phyloP scores from a whole-genome alignment of 495 filamentous ascomycete genomes.

The Penicillium coprophilum region DNA sequence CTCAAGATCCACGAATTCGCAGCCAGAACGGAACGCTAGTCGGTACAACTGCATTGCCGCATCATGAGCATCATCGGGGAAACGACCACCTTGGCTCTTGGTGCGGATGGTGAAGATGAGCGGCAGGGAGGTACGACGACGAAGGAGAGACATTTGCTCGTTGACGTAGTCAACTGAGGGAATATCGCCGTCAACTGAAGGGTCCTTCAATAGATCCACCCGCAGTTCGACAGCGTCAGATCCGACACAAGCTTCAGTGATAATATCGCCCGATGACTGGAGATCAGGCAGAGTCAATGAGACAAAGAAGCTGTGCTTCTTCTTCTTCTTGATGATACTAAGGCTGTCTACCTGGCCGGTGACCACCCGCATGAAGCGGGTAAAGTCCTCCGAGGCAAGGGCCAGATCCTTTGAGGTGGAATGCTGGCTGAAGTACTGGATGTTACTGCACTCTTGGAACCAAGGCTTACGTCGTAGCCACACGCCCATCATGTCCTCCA shows the following conservation, averaged over 20 bases:
- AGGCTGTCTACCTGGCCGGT: slow-evolving; percentile 68
- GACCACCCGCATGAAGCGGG: slow-evolving; percentile 71
- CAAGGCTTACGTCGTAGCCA: slow-evolving; percentile 89
- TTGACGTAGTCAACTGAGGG: slow-evolving; percentile 73
- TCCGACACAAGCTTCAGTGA: slow-evolving; percentile 75
- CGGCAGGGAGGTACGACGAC: slow-evolving; percentile 72
- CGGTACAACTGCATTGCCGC: slow-evolving; percentile 72
- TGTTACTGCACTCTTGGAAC: slow-evolving; percentile 93
- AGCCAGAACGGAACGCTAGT: slow-evolving; percentile 73
- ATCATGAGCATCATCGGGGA: slow-evolving; percentile 73
- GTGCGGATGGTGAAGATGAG: slow-evolving; percentile 94
- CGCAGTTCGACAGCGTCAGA: slow-evolving; percentile 92
- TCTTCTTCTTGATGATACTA: slow-evolving; percentile 67
- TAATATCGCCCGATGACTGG: slow-evolving; percentile 55
- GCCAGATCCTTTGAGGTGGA: slow-evolving; percentile 50
- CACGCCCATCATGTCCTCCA: slow-evolving; percentile 89
- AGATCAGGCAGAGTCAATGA: slow-evolving; percentile 82
- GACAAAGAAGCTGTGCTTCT: slow-evolving; percentile 85
- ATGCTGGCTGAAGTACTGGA: slow-evolving; percentile 83
- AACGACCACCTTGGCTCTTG: slow-evolving; percentile 79
- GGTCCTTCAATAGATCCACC: slow-evolving; percentile 87
- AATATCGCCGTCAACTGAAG: slow-evolving; percentile 54
- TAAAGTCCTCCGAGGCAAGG: slow-evolving; percentile 73
- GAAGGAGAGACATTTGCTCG: slow-evolving; percentile 77
- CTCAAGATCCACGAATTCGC: slow-evolving; percentile 93